These are phyloP conservation scores for Phialemoniopsis sp. DNA, from an alignment of 2,329 filamentous ascomycete genomes.

Conservation along the genomic window DNA sequence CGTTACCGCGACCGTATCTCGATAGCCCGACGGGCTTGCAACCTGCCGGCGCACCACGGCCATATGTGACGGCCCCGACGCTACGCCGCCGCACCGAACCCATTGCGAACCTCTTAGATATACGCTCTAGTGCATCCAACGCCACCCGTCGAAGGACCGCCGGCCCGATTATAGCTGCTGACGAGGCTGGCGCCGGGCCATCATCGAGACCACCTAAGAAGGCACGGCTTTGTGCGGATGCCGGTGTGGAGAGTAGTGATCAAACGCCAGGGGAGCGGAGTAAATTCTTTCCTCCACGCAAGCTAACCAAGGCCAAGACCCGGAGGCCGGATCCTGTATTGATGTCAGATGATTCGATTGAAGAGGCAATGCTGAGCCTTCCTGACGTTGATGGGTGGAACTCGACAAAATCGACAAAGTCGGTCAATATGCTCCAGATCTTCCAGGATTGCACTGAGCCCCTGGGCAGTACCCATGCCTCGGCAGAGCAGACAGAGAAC, in stretches of 20 bases:
- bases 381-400: conserved; percentile 50
- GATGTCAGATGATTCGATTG: conserved; percentile 54
- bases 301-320: conserved; percentile 17
- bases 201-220: conserved; percentile 48
- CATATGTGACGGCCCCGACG: conserved; percentile 29
- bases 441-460: conserved; percentile 31
- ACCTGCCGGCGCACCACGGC: conserved; percentile 15
- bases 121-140: conserved; percentile 16
- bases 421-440: conserved; percentile 35
- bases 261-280: conserved; percentile 35
- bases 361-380: conserved; percentile 46
- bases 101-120: conserved; percentile 31
- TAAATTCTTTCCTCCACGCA: conserved; percentile 44
- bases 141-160: conserved; percentile 16
- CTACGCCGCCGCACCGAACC: conserved; percentile 50
- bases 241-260: conserved; percentile 16
- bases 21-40: conserved; percentile 16
- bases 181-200: neutral
- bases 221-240: conserved; percentile 44
- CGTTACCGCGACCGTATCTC: conserved; percentile 54
- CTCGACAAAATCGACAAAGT: conserved; percentile 27
- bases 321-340: conserved; percentile 36
- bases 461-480: conserved; percentile 6
- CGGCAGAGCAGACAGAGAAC: neutral
- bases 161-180: conserved; percentile 9